phyloP scores from a whole-genome alignment of 805 yeast species.

The Ogataea dorogensis region DNA sequence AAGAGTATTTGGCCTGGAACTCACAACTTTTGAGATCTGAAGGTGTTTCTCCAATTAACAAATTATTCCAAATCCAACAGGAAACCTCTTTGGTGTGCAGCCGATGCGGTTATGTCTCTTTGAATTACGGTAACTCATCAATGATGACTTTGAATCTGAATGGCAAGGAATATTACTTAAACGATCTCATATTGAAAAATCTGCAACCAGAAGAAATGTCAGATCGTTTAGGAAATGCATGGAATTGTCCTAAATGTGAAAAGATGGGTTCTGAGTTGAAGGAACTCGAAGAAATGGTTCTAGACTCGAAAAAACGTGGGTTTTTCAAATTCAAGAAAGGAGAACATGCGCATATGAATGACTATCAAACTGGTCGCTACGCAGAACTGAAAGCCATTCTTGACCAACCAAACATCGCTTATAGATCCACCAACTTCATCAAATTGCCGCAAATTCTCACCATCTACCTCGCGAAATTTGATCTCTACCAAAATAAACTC shows the following conservation, averaged over 20 bases:
- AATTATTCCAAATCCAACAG: constrained; percentile 69
- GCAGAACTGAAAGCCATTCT: constrained; percentile 18
- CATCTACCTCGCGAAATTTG: constrained; percentile 34
- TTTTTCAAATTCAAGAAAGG: constrained; percentile 27
- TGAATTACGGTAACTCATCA: constrained; percentile 44
- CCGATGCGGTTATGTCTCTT: constrained; percentile 60
- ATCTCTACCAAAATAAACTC: constrained; percentile 30
- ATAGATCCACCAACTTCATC: constrained; percentile 32
- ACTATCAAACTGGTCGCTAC: constrained; percentile 23
- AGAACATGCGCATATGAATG: constrained; percentile 15
- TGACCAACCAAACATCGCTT: constrained; percentile 29
- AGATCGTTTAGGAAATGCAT: constrained; percentile 68
- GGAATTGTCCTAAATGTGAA: constrained; percentile 78
- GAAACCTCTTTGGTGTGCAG: constrained; percentile 63
- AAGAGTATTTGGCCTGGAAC: constrained; percentile 65
- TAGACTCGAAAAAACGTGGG: constrained; percentile 26
- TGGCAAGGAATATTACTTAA: constrained; percentile 35
- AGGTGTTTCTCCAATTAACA: constrained; percentile 67
- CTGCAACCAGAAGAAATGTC: constrained; percentile 61
- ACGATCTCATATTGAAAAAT: constrained; percentile 63
- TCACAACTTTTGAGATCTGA: constrained; percentile 47
- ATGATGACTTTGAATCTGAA: constrained; percentile 32
- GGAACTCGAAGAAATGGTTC: constrained; percentile 15
- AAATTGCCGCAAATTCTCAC: constrained; percentile 35
- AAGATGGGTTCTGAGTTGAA: constrained; percentile 28